Percentiles rank a stretch among this genome's conserved stretches.
These are phyloP conservation scores for Daldinia decipiens DNA, from an alignment of 495 filamentous ascomycete species.

Conservation along the genomic window DNA sequence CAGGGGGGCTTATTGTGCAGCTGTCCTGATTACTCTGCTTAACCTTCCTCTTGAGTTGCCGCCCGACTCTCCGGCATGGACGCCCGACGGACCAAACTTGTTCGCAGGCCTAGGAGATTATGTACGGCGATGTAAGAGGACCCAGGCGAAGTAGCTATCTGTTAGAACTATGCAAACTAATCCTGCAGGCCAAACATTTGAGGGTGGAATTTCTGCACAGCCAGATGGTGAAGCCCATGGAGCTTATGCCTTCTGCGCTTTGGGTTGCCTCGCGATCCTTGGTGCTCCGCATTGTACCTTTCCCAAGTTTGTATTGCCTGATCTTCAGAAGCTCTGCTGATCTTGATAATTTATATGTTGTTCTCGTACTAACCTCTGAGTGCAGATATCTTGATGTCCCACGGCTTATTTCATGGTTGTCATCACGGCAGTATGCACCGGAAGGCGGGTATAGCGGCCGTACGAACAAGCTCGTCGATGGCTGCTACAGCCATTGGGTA, in stretches of 20 bases:
- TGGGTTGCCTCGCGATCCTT: slow-evolving; percentile 86
- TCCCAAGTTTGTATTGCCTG: slow-evolving; percentile 60
- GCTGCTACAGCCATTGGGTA: slow-evolving; percentile 98
- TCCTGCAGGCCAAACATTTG: slow-evolving; percentile 83
- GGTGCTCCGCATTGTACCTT: slow-evolving; percentile 79
- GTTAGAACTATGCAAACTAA: slow-evolving; percentile 29
- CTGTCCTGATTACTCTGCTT: slow-evolving; percentile 82
- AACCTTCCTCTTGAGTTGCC: slow-evolving; percentile 83
- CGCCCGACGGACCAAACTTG: slow-evolving; percentile 62
- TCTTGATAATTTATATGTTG: slow-evolving; percentile 6
- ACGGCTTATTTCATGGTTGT: slow-evolving; percentile 84
- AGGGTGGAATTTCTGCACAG: slow-evolving; percentile 87
- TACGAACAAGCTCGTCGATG: slow-evolving; percentile 98
- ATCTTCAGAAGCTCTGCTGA: slow-evolving; percentile 14
- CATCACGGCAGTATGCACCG: slow-evolving; percentile 86
- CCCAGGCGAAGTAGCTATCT: slow-evolving; percentile 14
- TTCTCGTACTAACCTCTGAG: slow-evolving; percentile 28
- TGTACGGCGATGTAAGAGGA: slow-evolving; percentile 76
- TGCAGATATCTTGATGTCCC: slow-evolving; percentile 80
- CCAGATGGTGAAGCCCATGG: slow-evolving; percentile 93
- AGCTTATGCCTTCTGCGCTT: slow-evolving; percentile 93
- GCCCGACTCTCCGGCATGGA: slow-evolving; percentile 64
- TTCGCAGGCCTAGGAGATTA: slow-evolving; percentile 78
- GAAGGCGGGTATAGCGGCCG: slow-evolving; percentile 92
- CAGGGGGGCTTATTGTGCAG: slow-evolving; percentile 89